Evolutionary conservation across 2,329 filamentous ascomycete species (phyloP).

Genomic region (Ramichloridium luteum): DNA sequence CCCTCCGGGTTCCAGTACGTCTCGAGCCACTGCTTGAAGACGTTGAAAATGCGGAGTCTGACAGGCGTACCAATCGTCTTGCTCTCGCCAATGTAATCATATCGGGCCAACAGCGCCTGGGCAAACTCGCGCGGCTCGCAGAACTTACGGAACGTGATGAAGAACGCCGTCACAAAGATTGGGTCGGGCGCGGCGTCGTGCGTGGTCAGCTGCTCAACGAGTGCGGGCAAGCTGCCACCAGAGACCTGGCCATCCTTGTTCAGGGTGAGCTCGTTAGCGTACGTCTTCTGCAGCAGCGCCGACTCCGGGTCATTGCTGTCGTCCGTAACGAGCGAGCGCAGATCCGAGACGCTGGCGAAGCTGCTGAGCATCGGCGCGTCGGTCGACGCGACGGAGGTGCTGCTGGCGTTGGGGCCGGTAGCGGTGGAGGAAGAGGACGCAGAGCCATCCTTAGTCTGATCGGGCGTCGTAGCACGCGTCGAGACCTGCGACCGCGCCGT

Average conservation of each 20-base stretch:
- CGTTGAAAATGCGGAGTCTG: conserved; percentile 82
- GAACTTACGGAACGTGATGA: conserved; percentile 90
- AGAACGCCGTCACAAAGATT: conserved; percentile 87
- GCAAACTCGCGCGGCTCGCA: conserved; percentile 70
- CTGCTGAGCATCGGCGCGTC: conserved; percentile 51
- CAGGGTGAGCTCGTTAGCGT: conserved; percentile 77
- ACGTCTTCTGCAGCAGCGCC: conserved; percentile 81
- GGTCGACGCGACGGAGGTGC: no score
- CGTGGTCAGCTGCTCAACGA: conserved; percentile 88
- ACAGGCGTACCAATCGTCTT: conserved; percentile 66
- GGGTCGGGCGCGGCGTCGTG: conserved; percentile 87
- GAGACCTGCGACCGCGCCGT: conserved; percentile 72
- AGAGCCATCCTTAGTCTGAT: conserved; percentile 40
- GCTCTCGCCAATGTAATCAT: conserved; percentile 78
- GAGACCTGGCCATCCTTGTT: conserved; percentile 94
- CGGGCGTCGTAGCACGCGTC: conserved; percentile 78
- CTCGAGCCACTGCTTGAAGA: conserved; percentile 95
- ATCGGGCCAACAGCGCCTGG: conserved; percentile 74
- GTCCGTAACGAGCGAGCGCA: conserved; percentile 53
- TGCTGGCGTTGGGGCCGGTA: no score
- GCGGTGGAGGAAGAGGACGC: conserved; percentile 1
- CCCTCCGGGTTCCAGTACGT: conserved; percentile 82
- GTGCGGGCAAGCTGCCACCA: conserved; percentile 75
- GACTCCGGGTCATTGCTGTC: conserved; percentile 70
- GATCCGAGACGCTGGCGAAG: conserved; percentile 51